Conservation (phyloP, 2,329 filamentous ascomycete species). For the Colletotrichum echinochloae region DNA sequence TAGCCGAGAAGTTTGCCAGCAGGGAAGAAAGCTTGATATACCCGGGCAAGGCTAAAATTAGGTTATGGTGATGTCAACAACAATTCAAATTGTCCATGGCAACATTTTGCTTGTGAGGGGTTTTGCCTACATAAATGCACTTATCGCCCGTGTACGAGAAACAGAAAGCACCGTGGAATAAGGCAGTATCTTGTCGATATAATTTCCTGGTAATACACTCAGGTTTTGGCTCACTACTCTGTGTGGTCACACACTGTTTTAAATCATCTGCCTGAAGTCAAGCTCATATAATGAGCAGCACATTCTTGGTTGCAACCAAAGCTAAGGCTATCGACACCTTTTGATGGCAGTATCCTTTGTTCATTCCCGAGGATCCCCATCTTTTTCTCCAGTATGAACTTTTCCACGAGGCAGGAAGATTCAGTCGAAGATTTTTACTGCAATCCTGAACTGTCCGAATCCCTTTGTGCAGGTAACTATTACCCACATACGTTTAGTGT, state of each 20-base stretch:
- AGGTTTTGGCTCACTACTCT: too few species aligned
- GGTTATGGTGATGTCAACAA: background rate
- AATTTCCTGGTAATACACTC: too few species aligned
- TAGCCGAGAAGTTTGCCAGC: background rate
- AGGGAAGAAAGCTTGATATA: background rate
- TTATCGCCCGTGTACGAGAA: background rate
- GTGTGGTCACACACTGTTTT: too few species aligned
- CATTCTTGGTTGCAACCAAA: background rate
- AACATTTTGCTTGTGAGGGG: background rate
- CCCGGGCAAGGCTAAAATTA: background rate
- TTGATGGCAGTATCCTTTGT: background rate
- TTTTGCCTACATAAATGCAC: background rate
- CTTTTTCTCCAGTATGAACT: background rate
- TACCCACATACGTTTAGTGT: too few species aligned
- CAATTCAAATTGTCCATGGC: background rate
- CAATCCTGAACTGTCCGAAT: accelerated
- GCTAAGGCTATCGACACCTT: background rate
- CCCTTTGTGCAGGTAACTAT: background rate
- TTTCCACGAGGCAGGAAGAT: background rate
- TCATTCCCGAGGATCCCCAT: background rate
- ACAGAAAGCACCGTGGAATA: too few species aligned
- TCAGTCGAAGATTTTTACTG: too few species aligned
- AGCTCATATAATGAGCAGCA: background rate
- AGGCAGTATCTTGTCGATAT: too few species aligned
- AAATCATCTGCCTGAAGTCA: background rate